Percentiles rank a stretch among this genome's conserved stretches.
Evolutionary conservation across 1,139 yeast species (phyloP).

Genomic region (Hemisphaericaspora xylofermentans): DNA sequence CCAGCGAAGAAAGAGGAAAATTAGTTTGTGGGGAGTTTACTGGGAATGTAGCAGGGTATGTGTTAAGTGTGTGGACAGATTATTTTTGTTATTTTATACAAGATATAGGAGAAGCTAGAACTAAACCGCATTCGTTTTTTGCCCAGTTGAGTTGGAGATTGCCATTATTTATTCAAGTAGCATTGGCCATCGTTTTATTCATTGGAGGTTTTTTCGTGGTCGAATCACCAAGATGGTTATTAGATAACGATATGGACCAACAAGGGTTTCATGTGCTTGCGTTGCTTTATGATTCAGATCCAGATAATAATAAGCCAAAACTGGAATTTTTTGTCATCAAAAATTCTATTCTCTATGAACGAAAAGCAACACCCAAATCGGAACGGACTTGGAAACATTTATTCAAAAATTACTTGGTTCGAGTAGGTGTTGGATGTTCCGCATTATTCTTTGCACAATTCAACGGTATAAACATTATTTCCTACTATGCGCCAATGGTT

Average conservation of each 20-base stretch:
- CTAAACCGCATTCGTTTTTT: slow-evolving; percentile 35
- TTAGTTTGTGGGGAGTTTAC: slow-evolving; percentile 56
- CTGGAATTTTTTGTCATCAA: slow-evolving; percentile 73
- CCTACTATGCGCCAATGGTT: slow-evolving; percentile 57
- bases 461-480: slow-evolving; percentile 55
- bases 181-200: slow-evolving; percentile 44
- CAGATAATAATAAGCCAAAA: slow-evolving; percentile 45
- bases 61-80: slow-evolving; percentile 56
- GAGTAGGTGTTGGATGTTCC: slow-evolving; percentile 50
- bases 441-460: slow-evolving; percentile 56
- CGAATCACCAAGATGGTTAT: slow-evolving; percentile 55
- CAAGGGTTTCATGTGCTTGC: slow-evolving; percentile 72
- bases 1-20: slow-evolving; percentile 54
- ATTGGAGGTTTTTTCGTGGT: slow-evolving; percentile 55
- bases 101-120: slow-evolving; percentile 40
- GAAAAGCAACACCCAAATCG: slow-evolving; percentile 39
- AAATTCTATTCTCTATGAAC: slow-evolving; percentile 63
- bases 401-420: slow-evolving; percentile 35
- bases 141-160: slow-evolving; percentile 54
- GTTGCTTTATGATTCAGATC: slow-evolving; percentile 65
- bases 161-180: slow-evolving; percentile 51
- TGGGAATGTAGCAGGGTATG: slow-evolving; percentile 53
- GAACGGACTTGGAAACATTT: slow-evolving; percentile 48
- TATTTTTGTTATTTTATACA: slow-evolving; percentile 50
- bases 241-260: slow-evolving; percentile 50